Base-by-base conservation (phyloP, 768 basidiomycete genomes). In the Podaxis carcinomalis region DNA sequence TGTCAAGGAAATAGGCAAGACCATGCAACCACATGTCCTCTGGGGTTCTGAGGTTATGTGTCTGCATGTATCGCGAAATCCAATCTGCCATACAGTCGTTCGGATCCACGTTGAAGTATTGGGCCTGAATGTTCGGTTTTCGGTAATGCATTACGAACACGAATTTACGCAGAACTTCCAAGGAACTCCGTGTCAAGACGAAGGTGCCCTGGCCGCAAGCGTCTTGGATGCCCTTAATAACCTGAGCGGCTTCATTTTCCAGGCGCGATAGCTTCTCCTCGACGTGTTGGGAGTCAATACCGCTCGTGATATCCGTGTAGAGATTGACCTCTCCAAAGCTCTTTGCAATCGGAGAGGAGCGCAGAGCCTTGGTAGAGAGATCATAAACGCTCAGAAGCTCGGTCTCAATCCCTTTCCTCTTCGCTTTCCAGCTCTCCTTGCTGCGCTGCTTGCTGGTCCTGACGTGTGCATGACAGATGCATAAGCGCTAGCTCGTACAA, bases 91-190 rank as follows among this genome's bases (percentile, higher is more conserved):
- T 40, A 5, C 54, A 42, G 13, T 69, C 62, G 4, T 65, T 64
- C 19, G 66, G 61, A 47, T 67, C 63, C 14, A 62, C 68, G 37
- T 69, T 57, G 21, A 70, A 72, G 55, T 70, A 72, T 11, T 21
- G 51, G 35, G 39, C 28, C 13, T 64, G 56, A n/a, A 62, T 66
- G 10, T 56, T 61, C 1, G 37, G 53, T 19, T 56, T 46, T 11
- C 72, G 71, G 55, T 67, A 70, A 36, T 73, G 68, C 73, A 74
- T 70, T 36, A 74, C 25, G 56, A 67, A 72, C 0, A 71, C 55
- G 57, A 74, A 74, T 62, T 72, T 74, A 5, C 68, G 64, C 16
- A 74, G 62, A 5, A 55, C 46, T 42, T 70, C 66, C 13, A 73
- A 44, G 3, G 63, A 56, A 32, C 58, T 66, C 10, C 70, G 63